Conservation (phyloP, 352 stramenopile genomes). For the Plasmopara halstedii region DNA sequence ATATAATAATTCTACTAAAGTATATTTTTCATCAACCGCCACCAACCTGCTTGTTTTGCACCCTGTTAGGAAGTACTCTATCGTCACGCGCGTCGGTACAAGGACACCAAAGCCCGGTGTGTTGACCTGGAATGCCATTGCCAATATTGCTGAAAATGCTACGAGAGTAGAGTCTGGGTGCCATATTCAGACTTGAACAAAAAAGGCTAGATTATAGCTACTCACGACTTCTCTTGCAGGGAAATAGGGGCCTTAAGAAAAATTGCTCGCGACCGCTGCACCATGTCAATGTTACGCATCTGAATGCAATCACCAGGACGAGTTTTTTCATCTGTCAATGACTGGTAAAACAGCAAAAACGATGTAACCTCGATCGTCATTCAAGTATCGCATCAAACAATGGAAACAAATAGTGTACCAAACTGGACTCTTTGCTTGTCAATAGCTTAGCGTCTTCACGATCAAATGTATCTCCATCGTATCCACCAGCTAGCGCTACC, state of each 20-base stretch:
- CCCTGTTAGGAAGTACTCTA: slow-evolving; percentile 9
- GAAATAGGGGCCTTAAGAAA: slow-evolving; percentile 31
- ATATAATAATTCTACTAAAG: too few species aligned
- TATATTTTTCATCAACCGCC: not conserved
- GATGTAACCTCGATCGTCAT: too few species aligned
- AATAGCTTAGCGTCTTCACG: slow-evolving; percentile 41
- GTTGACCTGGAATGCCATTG: slow-evolving; percentile 20
- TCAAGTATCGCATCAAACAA: not conserved
- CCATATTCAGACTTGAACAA: not conserved
- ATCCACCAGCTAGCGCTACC: slow-evolving; percentile 42
- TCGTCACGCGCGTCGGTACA: slow-evolving; percentile 1
- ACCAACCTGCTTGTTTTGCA: slow-evolving; percentile 18
- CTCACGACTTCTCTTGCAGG: slow-evolving; percentile 30
- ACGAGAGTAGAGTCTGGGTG: slow-evolving; percentile 18
- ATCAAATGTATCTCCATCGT: slow-evolving; percentile 50
- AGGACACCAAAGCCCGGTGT: slow-evolving; percentile 25
- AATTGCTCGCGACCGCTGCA: slow-evolving; percentile 24
- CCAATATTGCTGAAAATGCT: slow-evolving; percentile 20
- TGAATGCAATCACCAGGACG: slow-evolving; percentile 49
- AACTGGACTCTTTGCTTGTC: slow-evolving; percentile 6
- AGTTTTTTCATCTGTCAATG: slow-evolving; percentile 10
- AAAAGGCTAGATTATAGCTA: not conserved
- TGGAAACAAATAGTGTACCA: not conserved
- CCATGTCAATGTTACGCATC: slow-evolving; percentile 39
- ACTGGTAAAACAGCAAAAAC: not conserved